Base-by-base conservation (phyloP, 2,329 filamentous ascomycete genomes). In the Teratosphaeriaceae sp. region DNA sequence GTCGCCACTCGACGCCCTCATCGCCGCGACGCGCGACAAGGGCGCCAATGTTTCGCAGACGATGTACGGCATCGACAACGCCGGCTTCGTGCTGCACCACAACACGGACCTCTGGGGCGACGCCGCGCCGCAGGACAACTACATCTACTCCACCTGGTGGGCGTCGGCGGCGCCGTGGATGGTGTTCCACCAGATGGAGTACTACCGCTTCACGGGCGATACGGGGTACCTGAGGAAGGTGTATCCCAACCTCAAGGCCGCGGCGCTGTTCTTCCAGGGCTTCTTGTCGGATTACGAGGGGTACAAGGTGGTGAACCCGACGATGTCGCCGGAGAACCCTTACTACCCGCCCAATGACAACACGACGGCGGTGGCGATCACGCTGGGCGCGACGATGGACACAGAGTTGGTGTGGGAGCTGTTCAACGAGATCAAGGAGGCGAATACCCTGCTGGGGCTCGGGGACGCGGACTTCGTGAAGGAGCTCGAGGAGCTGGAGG, bases 61-160 rank as follows among this genome's bases (percentile, higher is more conserved):
- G 2, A 61, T 79, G 30, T 80, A 80, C 47, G 66, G 67, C 20
- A 73, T 69, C 5, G 57, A 42, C 30, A 37, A 35, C 33, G 30
- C 63, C 0, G 77, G 77, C 1, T 80, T 74, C 70, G 71, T 78
- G 0, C 64, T 69, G 0, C 75, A 79, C 46, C 69, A 76, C 44
- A 74, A 77, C 53, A 72, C 76, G 46, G 79, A 80, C 49, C 72
- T 76, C 2, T 80, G 76, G 49, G 76, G 76, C 0, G 72, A 78
- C 43, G 77, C 76, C 0, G 74, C 60, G 0, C 71, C 73, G 50
- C 71, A 73, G 34, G 65, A 67, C 37, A 47, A 51, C 18, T 60
- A 64, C 18, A 67, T 68, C 22, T 56, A 63, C 21, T 68, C 68
- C 52, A 67, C 64, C 1, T 59, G 65, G 31, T 66, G 72, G 50